Evolutionary conservation across 2,329 filamentous ascomycete species (phyloP).

Genomic region (Graphilbum sp.): DNA sequence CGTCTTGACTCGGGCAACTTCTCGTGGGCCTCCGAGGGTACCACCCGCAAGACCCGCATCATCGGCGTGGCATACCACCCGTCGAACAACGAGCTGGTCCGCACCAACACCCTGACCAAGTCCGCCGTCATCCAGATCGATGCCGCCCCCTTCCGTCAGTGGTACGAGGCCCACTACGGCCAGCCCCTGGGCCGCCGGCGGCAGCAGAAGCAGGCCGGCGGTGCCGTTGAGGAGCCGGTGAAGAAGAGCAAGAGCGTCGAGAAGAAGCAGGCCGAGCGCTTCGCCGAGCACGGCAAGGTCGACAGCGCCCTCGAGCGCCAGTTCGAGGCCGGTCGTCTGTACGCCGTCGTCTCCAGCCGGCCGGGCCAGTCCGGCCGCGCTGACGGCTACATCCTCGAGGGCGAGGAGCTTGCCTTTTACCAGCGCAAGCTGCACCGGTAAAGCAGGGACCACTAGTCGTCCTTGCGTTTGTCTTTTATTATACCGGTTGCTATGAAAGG

Average conservation of each 20-base stretch:
- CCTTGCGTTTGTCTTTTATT: no score
- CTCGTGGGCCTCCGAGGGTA: conserved; percentile 95
- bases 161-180: conserved; percentile 99
- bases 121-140: conserved; percentile 98
- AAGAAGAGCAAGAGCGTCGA: conserved; percentile 95
- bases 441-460: conserved; percentile 18
- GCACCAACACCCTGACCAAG: conserved; percentile 99
- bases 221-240: conserved; percentile 44
- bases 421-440: conserved; percentile 99
- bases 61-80: conserved; percentile 98
- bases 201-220: conserved; percentile 58
- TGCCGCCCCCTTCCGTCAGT: conserved; percentile 97
- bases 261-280: conserved; percentile 90
- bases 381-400: conserved; percentile 97
- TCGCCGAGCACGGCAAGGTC: conserved; percentile 76
- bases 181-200: conserved; percentile 74
- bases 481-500: no score
- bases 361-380: conserved; percentile 93
- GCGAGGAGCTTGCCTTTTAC: conserved; percentile 99
- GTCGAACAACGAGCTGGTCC: conserved; percentile 99
- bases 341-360: conserved; percentile 79
- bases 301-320: conserved; percentile 88
- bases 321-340: conserved; percentile 98
- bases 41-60: conserved; percentile 97
- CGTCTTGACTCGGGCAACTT: conserved; percentile 99